Conservation (phyloP, 768 basidiomycete species). For the Phylloporus scabripes region DNA sequence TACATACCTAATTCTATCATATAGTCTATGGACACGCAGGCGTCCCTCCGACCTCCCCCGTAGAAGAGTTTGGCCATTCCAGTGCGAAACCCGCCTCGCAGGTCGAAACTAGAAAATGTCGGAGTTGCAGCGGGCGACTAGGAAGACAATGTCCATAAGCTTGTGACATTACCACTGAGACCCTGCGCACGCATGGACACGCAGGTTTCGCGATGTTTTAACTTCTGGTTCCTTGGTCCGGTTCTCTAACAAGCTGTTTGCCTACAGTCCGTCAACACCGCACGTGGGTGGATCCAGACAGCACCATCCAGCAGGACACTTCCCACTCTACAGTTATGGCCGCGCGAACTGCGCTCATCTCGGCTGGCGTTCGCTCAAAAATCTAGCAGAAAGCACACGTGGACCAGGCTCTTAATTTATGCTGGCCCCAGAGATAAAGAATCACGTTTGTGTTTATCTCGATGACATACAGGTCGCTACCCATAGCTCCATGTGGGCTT, state of each 20-base stretch:
- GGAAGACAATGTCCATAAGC: neutral
- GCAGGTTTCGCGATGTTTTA: no score
- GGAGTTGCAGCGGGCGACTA: no score
- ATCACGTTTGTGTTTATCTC: neutral
- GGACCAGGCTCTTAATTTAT: neutral
- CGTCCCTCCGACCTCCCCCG: neutral
- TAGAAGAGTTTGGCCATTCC: neutral
- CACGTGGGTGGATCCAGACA: neutral
- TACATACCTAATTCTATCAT: neutral
- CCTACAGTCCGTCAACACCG: neutral
- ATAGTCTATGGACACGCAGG: neutral
- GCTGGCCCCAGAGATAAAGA: neutral
- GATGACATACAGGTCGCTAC: neutral
- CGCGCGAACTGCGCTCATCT: neutral
- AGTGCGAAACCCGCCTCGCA: neutral
- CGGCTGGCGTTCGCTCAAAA: neutral
- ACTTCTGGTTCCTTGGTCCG: neutral
- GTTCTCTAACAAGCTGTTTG: neutral
- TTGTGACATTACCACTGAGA: neutral
- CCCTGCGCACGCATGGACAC: neutral
- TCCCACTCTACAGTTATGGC: no score
- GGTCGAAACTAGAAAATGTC: neutral
- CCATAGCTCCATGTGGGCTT: neutral
- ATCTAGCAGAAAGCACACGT: neutral
- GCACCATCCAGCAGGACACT: no score